Conservation (phyloP, 139 green algal genomes). For the Penium margaritaceum region DNA sequence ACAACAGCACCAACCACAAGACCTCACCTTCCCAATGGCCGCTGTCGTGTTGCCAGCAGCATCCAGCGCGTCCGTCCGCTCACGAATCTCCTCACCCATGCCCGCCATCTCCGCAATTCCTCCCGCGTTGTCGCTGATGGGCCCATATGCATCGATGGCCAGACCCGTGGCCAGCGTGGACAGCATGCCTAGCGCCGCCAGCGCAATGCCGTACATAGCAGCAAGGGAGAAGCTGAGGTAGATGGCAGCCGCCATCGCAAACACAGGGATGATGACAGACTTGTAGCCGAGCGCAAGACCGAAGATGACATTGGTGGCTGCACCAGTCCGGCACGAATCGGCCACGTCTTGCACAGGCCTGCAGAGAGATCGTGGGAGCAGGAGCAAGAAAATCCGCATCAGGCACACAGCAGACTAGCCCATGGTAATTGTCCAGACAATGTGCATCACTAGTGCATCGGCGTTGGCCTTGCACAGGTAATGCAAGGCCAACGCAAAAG, state of each 20-base stretch:
- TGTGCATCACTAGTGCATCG: not conserved
- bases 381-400: not conserved
- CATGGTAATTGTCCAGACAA: not conserved
- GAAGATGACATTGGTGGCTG: constrained; percentile 95
- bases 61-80: constrained; percentile 59
- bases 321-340: constrained; percentile 86
- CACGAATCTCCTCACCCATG: constrained; percentile 31
- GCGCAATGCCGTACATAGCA: constrained; percentile 89
- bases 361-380: not conserved
- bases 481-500: not conserved
- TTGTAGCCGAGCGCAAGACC: constrained; percentile 94
- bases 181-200: constrained; percentile 89
- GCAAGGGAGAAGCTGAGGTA: constrained; percentile 72
- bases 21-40: constrained; percentile 65
- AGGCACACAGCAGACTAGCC: not conserved
- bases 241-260: constrained; percentile 81
- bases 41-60: constrained; percentile 63
- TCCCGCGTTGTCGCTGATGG: constrained; percentile 68
- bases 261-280: constrained; percentile 78
- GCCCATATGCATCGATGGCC: constrained; percentile 80
- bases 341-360: constrained; percentile 70
- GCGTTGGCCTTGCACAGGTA: not conserved
- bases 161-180: constrained; percentile 80
- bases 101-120: constrained; percentile 68
- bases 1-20: no score